Conservation (phyloP, 2,329 filamentous ascomycete species). For the Sporothrix brasiliensis region DNA sequence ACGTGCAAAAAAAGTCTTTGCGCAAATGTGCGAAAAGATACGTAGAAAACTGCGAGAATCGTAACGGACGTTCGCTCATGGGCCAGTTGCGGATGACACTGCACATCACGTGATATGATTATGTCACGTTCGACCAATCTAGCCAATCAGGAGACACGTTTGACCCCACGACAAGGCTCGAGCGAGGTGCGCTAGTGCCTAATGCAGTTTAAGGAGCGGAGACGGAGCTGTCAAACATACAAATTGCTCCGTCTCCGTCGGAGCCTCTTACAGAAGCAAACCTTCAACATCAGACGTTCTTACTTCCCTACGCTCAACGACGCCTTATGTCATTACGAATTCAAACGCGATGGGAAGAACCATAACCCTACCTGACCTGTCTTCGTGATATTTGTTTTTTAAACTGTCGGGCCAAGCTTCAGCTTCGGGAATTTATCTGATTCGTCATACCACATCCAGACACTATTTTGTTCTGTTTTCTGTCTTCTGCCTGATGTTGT, state of each 20-base stretch:
- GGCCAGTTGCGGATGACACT: neutral
- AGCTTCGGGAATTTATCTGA: constrained; percentile 15
- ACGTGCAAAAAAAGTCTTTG: neutral
- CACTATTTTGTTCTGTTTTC: neutral
- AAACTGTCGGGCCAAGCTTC: neutral
- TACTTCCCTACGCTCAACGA: neutral
- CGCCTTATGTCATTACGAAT: constrained; percentile 1
- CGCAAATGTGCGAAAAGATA: neutral
- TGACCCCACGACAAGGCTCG: constrained; percentile 4
- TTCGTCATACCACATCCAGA: neutral
- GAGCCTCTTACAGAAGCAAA: constrained; percentile 24
- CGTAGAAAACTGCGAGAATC: neutral
- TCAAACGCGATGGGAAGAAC: neutral
- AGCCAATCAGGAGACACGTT: neutral
- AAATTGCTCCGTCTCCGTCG: constrained; percentile 34
- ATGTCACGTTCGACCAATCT: neutral
- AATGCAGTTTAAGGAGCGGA: constrained; percentile 24
- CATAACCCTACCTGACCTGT: constrained; percentile 14
- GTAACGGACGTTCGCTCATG: neutral
- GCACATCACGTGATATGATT: neutral
- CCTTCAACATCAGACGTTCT: neutral
- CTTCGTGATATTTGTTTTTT: neutral
- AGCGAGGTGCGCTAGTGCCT: neutral
- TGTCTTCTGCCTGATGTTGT: neutral
- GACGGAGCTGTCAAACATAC: constrained; percentile 29